Evolutionary conservation across 805 yeast genomes (phyloP).

Genomic region (Scheffersomyces lignosus): DNA sequence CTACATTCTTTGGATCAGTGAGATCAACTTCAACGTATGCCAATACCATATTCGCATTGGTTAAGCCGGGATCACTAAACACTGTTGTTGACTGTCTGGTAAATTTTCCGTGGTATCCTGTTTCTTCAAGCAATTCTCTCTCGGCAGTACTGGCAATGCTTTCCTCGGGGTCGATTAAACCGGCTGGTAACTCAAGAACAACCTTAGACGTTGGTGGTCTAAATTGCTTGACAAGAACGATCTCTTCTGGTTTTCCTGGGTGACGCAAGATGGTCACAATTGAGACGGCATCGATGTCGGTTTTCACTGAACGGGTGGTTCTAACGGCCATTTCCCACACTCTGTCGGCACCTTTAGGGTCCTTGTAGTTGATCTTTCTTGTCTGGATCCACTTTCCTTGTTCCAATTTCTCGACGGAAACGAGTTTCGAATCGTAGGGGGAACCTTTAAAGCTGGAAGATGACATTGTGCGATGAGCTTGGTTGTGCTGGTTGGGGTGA

Average conservation of each 20-base stretch:
- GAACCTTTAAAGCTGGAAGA: constrained; percentile 17
- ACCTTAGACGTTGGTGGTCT: constrained; percentile 91
- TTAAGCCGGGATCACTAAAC: constrained; percentile 80
- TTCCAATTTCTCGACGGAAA: constrained; percentile 32
- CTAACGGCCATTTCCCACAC: constrained; percentile 93
- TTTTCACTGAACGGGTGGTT: constrained; percentile 60
- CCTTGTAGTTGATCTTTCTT: constrained; percentile 65
- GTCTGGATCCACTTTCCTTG: constrained; percentile 51
- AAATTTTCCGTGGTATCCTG: constrained; percentile 82
- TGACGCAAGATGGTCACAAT: constrained; percentile 69
- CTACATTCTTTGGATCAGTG: constrained; percentile 57
- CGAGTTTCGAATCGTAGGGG: constrained; percentile 35
- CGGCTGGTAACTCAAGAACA: constrained; percentile 94
- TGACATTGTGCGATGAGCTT: constrained; percentile 1
- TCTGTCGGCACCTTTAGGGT: constrained; percentile 65
- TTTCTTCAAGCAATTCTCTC: constrained; percentile 87
- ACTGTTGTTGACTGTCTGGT: constrained; percentile 30
- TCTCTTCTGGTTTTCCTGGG: constrained; percentile 35
- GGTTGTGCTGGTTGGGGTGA: not conserved
- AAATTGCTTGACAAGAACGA: constrained; percentile 82
- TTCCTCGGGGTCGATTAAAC: constrained; percentile 85
- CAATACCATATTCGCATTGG: constrained; percentile 82
- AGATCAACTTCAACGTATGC: constrained; percentile 80
- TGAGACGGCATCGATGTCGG: constrained; percentile 86
- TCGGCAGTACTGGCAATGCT: constrained; percentile 75